Conservation (phyloP, 345 rosid genomes). For the Rhizophora apiculata region DNA sequence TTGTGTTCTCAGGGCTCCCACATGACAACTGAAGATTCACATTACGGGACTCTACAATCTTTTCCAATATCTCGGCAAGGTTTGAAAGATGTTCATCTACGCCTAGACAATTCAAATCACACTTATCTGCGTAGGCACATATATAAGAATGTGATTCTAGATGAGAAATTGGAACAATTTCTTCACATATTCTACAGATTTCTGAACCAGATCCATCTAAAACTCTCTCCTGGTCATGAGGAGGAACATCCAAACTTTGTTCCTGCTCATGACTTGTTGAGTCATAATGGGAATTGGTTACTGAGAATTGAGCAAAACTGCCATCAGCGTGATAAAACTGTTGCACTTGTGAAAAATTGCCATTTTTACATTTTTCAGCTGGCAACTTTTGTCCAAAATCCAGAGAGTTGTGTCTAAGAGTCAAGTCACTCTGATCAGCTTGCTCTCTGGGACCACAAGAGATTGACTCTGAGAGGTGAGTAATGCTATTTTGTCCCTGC, state of each 20-base stretch:
- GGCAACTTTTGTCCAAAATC: constrained; percentile 31
- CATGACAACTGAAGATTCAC: constrained; percentile 40
- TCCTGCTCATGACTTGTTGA: constrained; percentile 38
- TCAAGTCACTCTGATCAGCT: constrained; percentile 28
- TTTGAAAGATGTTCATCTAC: constrained; percentile 66
- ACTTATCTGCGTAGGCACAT: constrained; percentile 87
- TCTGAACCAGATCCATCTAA: constrained; percentile 49
- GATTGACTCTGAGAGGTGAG: constrained; percentile 30
- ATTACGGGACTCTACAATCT: constrained; percentile 59
- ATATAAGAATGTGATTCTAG: constrained; percentile 81
- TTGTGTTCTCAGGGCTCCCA: constrained; percentile 56
- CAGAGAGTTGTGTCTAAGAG: constrained; percentile 29
- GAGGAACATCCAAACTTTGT: constrained; percentile 7
- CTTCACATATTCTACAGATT: constrained; percentile 81
- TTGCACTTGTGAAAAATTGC: constrained; percentile 27
- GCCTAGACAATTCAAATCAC: constrained; percentile 64
- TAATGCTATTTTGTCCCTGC: constrained; percentile 22
- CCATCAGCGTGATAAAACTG: constrained; percentile 30
- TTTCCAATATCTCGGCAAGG: constrained; percentile 73
- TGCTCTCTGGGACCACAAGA: constrained; percentile 20
- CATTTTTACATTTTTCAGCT: constrained; percentile 28
- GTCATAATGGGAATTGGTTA: constrained; percentile 16
- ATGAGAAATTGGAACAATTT: constrained; percentile 59
- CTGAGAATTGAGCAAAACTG: constrained; percentile 22
- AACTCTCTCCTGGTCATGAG: constrained; percentile 21